Conservation (phyloP, 1,284 basidiomycete species). For the Trichosporon asahii region DNA sequence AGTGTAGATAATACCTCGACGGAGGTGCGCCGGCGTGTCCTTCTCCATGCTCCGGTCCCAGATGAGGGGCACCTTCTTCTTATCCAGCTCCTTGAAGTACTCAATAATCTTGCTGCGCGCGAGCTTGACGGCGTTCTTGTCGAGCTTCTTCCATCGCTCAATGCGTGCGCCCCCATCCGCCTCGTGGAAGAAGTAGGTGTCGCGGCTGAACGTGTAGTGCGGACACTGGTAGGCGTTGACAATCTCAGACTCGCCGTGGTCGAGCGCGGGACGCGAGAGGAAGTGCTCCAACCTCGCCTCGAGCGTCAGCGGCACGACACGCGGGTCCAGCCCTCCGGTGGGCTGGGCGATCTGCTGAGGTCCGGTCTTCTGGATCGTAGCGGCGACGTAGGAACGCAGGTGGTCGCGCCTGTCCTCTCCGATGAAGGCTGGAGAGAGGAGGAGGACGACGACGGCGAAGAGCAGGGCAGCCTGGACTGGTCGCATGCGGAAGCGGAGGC, state of each 20-base stretch:
- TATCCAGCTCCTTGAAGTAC: slow-evolving; percentile 44
- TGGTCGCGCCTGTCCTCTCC: slow-evolving; percentile 18
- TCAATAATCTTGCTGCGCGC: slow-evolving; percentile 48
- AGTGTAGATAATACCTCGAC: slow-evolving; percentile 52
- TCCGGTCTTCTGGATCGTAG: slow-evolving; percentile 11
- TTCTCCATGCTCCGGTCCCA: slow-evolving; percentile 43
- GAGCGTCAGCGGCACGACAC: slow-evolving; percentile 37
- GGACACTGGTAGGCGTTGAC: slow-evolving; percentile 42
- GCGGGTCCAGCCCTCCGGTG: slow-evolving; percentile 36
- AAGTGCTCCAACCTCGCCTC: slow-evolving; percentile 39
- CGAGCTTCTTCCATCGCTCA: slow-evolving; percentile 45
- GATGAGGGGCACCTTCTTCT: slow-evolving; percentile 43
- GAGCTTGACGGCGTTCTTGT: slow-evolving; percentile 38
- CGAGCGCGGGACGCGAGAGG: slow-evolving; percentile 38
- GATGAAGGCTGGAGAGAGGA: slow-evolving; percentile 10
- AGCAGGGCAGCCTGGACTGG: slow-evolving; percentile 24
- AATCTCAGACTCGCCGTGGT: slow-evolving; percentile 47
- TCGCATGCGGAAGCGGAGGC: slow-evolving; percentile 18
- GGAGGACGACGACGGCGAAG: slow-evolving; percentile 19
- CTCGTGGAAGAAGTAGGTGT: slow-evolving; percentile 50
- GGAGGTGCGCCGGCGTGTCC: slow-evolving; percentile 29
- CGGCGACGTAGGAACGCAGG: slow-evolving; percentile 9
- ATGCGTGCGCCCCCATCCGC: slow-evolving; percentile 32
- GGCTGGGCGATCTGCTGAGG: slow-evolving; percentile 29
- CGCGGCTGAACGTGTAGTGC: slow-evolving; percentile 44